Base-by-base conservation (phyloP, 23 red algal species). In the Chondrus crispus region DNA sequence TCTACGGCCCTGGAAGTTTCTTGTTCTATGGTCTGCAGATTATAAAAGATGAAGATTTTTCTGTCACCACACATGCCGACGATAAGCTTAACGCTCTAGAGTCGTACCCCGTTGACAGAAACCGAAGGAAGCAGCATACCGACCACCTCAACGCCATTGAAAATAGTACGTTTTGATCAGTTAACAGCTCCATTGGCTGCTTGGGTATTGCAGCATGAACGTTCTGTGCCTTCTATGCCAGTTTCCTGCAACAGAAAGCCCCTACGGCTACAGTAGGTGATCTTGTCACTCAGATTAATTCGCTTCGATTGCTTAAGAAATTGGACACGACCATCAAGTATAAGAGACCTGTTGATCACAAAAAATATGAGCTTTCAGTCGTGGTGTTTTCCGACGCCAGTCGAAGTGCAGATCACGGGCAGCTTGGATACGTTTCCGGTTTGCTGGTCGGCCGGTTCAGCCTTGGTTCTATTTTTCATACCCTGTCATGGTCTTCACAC, bases 401-500 rank as follows among this genome's bases (percentile, higher is more conserved):
- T 30, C 24, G 80, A 63, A 57, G 30, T 39, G 53, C 16, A 22
- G 80, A 84, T 1, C 1, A 66, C 26, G 80, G 52, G 33, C 52
- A 84, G 32, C 51, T 84, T 64, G 80, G 80, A 6, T 38, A 8
- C 13, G 49, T 84, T 14, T 11, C 80, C n/a, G 80, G 80, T 64
- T 16, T 84, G 37, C 1, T 64, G 0, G 19, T 64, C 38, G 80
- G 52, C 14, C n/a, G 63, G 35, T 84, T 84, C 39, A 43, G 63
- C 29, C 12, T 1, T 18, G 36, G 49, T n/a, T 62, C 52, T 14
- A 51, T 84, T 62, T 88, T 88, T 75, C 55, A 88, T 60, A 37
- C 85, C 0, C 12, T 88, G 4, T 88, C 64, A n/a, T 88, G 68
- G 85, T 53, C 19, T 46, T 76, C 37, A 0, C 85, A 88, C 39